These are phyloP conservation scores for Oryza meridionalis DNA, from an alignment of 176 grass and related monocot genomes.

Conservation along the genomic window DNA sequence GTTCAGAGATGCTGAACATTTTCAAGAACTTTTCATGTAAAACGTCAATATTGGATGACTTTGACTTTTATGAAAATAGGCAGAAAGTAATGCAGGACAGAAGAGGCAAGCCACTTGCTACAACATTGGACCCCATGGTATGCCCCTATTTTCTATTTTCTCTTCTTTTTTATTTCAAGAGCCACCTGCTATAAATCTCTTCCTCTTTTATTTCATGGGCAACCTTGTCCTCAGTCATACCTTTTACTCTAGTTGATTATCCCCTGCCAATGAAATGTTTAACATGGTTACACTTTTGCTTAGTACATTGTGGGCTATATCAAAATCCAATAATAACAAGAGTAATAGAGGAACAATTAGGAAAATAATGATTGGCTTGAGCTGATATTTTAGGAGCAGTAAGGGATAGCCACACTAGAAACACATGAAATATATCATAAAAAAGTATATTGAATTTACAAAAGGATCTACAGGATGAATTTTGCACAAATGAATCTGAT, in stretches of 20 bases:
- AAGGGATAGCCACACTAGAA: not conserved
- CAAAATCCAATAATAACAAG: conserved; percentile 14
- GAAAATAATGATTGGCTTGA: not conserved
- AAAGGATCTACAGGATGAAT: not conserved
- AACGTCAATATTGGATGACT: conserved; percentile 94
- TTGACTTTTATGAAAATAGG: conserved; percentile 86
- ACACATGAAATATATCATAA: not conserved
- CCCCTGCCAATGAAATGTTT: not conserved
- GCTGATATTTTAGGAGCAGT: not conserved
- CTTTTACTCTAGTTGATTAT: conserved; percentile 12
- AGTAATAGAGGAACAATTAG: not conserved
- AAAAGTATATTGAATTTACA: not conserved
- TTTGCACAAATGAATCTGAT: not conserved
- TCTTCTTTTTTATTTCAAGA: not conserved
- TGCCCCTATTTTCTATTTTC: conserved; percentile 24
- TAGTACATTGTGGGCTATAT: not conserved
- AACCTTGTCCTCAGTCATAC: not conserved
- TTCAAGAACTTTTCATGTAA: conserved; percentile 81
- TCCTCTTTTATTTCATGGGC: not conserved
- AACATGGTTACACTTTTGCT: conserved; percentile 16
- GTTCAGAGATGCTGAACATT: conserved; percentile 78
- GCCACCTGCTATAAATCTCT: not conserved
- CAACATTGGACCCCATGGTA: conserved; percentile 51
- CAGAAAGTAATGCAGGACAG: conserved; percentile 91
- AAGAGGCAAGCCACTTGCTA: conserved; percentile 55